Evolutionary conservation across 441 rosid species (phyloP), one percentile per base, ranked within the genome.

Genomic region (Corymbia calophylla): DNA sequence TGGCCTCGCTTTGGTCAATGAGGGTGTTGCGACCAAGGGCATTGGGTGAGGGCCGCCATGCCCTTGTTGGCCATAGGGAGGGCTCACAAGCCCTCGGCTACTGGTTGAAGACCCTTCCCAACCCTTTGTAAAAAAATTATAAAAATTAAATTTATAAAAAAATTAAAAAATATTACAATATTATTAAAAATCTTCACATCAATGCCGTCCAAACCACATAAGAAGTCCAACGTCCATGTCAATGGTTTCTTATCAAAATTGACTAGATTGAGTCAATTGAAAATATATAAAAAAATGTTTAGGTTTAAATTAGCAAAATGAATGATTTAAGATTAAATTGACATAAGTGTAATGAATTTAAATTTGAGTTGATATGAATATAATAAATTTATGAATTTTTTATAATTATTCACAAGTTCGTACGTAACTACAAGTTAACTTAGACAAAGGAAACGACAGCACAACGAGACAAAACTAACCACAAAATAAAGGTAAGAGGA

Each of bases 61-160:
- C 44, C 44, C 44, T 39, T 39, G 44, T 39, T 39, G 62, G 29
- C 62, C 62, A 56, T 56, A 56, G 29, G 29, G 25, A 56, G 29
- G 25, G 25, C 62, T 56, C 29, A 56, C 44, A 56, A 56, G 29
- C 29, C 29, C 29, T 56, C 25, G 10, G 29, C 62, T 4, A 9
- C 1, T 56, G 13, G 62, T 0, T 1, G 1, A 56, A 0, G 0
- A 56, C 62, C 14, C 9, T 56, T 23, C 13, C 0, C 3, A 0
- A 12, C 14, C 62, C 23, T 4, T 29, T 23, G 23, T 56, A 56
- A 56, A 8, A 23, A 23, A 56, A 56, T 35, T 35, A 35, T 35
- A 13, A 23, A 56, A 56, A 0, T 56, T 6, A 56, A 55, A 23
- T 0, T 9, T 58, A 23, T 58, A 58, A 23, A 23, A 1, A 23